Evolutionary conservation across 345 rosid genomes (phyloP).

Genomic region (Noccaea caerulescens): DNA sequence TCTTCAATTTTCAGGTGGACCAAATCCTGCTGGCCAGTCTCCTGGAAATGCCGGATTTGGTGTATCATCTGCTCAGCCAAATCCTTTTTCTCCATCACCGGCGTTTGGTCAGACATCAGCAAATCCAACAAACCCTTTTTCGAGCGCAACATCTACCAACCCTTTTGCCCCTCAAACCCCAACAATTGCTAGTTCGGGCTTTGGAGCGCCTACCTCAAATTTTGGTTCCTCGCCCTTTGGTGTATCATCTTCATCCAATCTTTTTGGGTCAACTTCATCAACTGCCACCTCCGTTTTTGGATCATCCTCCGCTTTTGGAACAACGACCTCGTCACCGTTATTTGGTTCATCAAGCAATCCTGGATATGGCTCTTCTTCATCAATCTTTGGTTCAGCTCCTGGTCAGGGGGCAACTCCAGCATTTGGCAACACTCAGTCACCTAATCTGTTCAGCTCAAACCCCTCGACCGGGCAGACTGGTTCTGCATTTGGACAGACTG

Average conservation of each 20-base stretch:
- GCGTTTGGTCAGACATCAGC: slow-evolving; percentile 64
- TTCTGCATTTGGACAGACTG: slow-evolving; percentile 60
- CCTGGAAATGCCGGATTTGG: slow-evolving; percentile 63
- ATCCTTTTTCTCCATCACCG: slow-evolving; percentile 62
- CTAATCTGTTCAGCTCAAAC: slow-evolving; percentile 62
- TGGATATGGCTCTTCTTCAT: slow-evolving; percentile 64
- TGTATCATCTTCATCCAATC: slow-evolving; percentile 52
- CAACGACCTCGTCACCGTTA: slow-evolving; percentile 54
- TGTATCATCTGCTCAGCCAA: slow-evolving; percentile 54
- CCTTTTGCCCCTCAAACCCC: slow-evolving; percentile 69
- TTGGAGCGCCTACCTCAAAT: slow-evolving; percentile 49
- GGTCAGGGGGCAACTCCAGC: slow-evolving; percentile 57
- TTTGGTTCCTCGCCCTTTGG: slow-evolving; percentile 57
- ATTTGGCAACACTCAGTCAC: slow-evolving; percentile 64
- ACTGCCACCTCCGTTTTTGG: slow-evolving; percentile 56
- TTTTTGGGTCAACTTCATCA: slow-evolving; percentile 62
- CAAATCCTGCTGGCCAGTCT: slow-evolving; percentile 65
- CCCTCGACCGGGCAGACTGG: slow-evolving; percentile 63
- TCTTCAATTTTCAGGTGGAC: slow-evolving; percentile 68
- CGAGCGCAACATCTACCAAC: slow-evolving; percentile 54
- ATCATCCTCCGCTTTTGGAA: slow-evolving; percentile 65
- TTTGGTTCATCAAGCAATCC: slow-evolving; percentile 61
- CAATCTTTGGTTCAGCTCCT: slow-evolving; percentile 58
- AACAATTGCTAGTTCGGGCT: slow-evolving; percentile 44
- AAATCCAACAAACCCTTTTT: slow-evolving; percentile 55